Percentiles rank a stretch among this genome's conserved stretches.
Conservation (phyloP, 352 stramenopile species). For the Phytophthora sansomeana region DNA sequence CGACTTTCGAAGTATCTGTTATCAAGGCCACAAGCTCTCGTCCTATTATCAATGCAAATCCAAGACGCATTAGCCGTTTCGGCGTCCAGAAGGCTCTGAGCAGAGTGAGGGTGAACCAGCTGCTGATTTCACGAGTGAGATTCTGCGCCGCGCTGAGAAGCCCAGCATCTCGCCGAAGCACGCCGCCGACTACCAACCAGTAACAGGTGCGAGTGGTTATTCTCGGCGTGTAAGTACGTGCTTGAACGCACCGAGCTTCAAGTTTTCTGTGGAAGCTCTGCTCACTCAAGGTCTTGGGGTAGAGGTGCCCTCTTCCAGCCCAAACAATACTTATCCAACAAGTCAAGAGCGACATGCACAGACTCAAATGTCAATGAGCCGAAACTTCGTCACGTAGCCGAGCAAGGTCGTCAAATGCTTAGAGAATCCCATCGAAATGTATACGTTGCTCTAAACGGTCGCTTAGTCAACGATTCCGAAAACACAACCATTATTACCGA, state of each 20-base stretch:
- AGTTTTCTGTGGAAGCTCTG: no score
- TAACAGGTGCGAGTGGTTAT: background rate
- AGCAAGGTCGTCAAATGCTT: no score
- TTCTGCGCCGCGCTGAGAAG: constrained; percentile 21
- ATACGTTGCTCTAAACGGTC: no score
- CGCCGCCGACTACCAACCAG: background rate
- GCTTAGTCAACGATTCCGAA: no score
- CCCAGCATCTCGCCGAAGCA: background rate
- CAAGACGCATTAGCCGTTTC: background rate
- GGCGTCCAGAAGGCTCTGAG: background rate
- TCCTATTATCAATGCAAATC: constrained; percentile 5
- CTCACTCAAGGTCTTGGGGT: no score
- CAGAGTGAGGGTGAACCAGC: constrained; percentile 1
- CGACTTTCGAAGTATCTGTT: constrained; percentile 14
- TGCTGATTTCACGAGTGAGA: constrained; percentile 9
- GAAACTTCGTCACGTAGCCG: no score
- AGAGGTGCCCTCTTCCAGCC: no score
- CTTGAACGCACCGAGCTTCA: constrained; percentile 11
- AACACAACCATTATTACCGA: no score
- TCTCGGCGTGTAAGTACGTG: constrained; percentile 6
- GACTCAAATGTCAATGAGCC: no score
- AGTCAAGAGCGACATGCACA: no score
- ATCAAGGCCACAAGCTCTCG: constrained; percentile 18
- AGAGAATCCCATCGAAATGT: no score
- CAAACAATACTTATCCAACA: no score